Evolutionary conservation across 2,329 filamentous ascomycete genomes (phyloP).

Genomic region (Pseudogymnoascus sp.): DNA sequence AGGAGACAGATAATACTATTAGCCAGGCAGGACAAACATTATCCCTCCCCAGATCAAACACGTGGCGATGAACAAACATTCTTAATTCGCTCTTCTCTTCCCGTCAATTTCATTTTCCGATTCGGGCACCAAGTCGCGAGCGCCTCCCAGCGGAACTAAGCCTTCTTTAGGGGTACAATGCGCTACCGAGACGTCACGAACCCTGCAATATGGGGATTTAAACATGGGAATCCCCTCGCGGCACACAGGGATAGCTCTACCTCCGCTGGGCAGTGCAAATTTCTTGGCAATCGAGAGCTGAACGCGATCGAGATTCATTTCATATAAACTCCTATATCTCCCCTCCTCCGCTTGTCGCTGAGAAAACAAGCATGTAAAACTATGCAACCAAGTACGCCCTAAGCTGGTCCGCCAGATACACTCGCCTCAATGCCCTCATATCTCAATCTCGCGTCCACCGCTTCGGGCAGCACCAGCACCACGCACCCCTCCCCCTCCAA

Average conservation of each 20-base stretch:
- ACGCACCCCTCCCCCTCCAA: not conserved
- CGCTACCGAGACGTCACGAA: not conserved
- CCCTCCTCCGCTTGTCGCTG: not conserved
- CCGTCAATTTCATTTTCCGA: not conserved
- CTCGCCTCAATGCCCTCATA: not conserved
- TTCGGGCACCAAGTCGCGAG: not conserved
- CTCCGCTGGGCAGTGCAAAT: not conserved
- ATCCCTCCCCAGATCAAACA: not conserved
- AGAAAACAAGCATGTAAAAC: not conserved
- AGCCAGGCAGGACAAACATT: not conserved
- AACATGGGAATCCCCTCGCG: not conserved
- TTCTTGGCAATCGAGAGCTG: not conserved
- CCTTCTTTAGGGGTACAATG: not conserved
- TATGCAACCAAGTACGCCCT: not conserved
- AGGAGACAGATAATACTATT: not conserved
- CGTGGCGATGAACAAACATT: not conserved
- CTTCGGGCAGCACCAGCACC: not conserved
- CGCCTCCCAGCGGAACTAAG: not conserved
- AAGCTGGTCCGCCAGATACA: not conserved
- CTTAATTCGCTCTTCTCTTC: not conserved
- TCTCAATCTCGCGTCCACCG: not conserved
- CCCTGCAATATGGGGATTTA: not conserved
- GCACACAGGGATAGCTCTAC: not conserved
- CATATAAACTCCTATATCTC: not conserved
- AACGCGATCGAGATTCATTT: not conserved